Conservation (phyloP, 345 rosid species). For the Citrus mangshanensis region DNA sequence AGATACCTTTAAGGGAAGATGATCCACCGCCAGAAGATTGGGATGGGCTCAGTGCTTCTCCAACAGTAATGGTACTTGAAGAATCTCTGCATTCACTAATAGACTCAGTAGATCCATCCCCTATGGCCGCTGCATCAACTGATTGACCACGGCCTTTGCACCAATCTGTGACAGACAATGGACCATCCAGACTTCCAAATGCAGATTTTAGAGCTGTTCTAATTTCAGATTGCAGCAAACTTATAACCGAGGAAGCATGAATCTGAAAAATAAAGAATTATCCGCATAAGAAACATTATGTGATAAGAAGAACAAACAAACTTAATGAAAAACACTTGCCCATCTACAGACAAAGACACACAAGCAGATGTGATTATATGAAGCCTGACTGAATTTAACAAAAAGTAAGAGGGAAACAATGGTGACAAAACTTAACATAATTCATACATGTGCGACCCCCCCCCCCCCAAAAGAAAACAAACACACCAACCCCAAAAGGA, state of each 20-base stretch:
- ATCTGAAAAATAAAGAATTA: constrained; percentile 46
- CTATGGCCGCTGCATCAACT: constrained; percentile 46
- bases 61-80: constrained; percentile 43
- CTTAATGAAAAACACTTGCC: neutral
- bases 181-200: constrained; percentile 81
- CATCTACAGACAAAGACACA: neutral
- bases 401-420: neutral
- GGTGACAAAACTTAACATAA: too few relatives aligned
- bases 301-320: neutral
- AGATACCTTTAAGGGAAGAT: constrained; percentile 53
- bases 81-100: constrained; percentile 71
- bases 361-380: neutral
- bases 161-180: constrained; percentile 88
- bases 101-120: constrained; percentile 85
- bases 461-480: too few relatives aligned
- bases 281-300: constrained; percentile 5
- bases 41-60: constrained; percentile 62
- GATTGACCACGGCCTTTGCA: constrained; percentile 83
- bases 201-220: constrained; percentile 88
- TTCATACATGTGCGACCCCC: too few relatives aligned
- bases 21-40: constrained; percentile 52
- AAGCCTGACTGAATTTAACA: neutral
- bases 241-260: constrained; percentile 74
- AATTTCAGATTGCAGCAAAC: constrained; percentile 85
- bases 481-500: too few relatives aligned